A percentile compares a stretch with the other conserved stretches of the same genome.
Evolutionary conservation across 2,329 filamentous ascomycete genomes (phyloP).

Genomic region (Gaeumannomyces tritici): DNA sequence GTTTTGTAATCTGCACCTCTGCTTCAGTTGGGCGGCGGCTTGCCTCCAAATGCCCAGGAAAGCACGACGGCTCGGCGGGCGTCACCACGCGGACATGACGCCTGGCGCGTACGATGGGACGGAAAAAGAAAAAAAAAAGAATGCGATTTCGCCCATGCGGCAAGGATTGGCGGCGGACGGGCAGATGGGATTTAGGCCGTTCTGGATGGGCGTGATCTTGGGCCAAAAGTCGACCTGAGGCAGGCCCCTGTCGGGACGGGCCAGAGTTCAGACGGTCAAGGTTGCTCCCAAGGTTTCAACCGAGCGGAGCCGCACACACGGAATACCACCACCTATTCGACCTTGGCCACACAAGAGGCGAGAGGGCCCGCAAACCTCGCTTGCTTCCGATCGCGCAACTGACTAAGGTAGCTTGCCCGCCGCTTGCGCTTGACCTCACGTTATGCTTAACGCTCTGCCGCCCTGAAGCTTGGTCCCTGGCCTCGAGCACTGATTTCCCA

Average conservation of each 20-base stretch:
- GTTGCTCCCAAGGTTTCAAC: slow-evolving; percentile 18
- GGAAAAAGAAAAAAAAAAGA: no score
- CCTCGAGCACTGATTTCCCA: no score
- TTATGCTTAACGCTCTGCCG: no score
- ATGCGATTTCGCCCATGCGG: no score
- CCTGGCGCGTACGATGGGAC: no score
- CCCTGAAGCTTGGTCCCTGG: no score
- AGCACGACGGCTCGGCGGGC: no score
- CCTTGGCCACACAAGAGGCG: no score
- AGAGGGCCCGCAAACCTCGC: no score
- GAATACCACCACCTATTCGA: neutral
- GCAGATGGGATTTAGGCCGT: neutral
- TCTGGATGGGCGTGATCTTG: neutral
- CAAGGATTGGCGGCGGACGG: no score
- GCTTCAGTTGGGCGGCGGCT: neutral
- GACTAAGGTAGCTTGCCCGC: neutral
- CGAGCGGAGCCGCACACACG: slow-evolving; percentile 12
- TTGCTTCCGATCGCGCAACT: neutral
- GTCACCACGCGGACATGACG: neutral
- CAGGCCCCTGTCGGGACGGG: neutral
- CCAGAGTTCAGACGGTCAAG: slow-evolving; percentile 20
- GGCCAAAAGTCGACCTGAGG: neutral
- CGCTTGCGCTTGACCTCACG: no score
- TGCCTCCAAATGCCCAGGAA: neutral
- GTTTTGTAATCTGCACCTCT: neutral